Base-by-base conservation (phyloP, 345 rosid genomes). In the Gossypium longicalyx region DNA sequence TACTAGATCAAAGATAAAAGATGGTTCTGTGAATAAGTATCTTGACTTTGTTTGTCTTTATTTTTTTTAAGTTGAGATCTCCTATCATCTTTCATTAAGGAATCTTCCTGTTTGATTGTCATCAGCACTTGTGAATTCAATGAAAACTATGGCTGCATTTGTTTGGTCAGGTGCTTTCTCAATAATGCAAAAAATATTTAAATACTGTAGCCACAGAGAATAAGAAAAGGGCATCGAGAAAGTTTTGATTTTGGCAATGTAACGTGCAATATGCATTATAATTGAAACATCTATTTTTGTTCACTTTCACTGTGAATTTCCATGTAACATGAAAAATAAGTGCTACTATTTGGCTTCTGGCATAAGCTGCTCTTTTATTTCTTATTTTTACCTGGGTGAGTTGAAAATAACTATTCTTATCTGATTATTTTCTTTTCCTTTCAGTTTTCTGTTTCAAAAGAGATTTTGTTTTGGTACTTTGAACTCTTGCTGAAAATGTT, bases 111-210 rank as follows among this genome's bases (percentile, higher is more conserved):
- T 44, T 65, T 43, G 22, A 43, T 41, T 43, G 17, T 43, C 27
- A 43, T 19, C 5, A 2, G 34, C 34, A 66, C n/a, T 44, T 16
- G 4, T 20, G n/a, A 66, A 23, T 44, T 44, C 34, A 45, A 45
- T 47, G 56, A 38, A 71, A 71, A 34, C 44, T 19, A 54, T 19
- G 63, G 74, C 20, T 22, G 41, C 71, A 47, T 22, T 67, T 67
- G 56, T 67, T 67, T 15, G 20, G 34, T 48, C 12, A 1, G 43
- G 19, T 53, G 64, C 74, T 53, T 71, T 48, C 48, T 12, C n/a
- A 25, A 4, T 58, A 64, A 63, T 74, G 61, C n/a, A 74, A 17
- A 49, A 74, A 17, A 49, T 27, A 51, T 20, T 29, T 9, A 41
- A 15, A 44, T 60, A 27, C n/a, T 13, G 43, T 22, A 3, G 10